Base-by-base conservation (phyloP, 805 yeast species). In the Wickerhamiella hasegawae region DNA sequence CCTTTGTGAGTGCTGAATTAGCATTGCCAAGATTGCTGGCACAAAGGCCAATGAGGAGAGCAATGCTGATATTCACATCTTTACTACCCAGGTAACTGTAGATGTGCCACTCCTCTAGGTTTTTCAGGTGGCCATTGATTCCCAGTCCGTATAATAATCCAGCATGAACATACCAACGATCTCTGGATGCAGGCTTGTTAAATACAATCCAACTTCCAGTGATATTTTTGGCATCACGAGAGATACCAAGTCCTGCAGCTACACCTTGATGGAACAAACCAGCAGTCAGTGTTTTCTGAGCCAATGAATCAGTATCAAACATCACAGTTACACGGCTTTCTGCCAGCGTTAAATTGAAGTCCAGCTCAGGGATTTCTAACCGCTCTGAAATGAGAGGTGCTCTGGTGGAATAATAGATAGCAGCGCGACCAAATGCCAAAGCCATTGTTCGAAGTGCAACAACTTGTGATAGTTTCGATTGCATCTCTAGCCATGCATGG, bases 81-180 rank as follows among this genome's bases (percentile, higher is more conserved):
- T 90, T 85, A 1, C 94, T 93, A 0, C 94, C 93, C 35, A 90
- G 59, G 45, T 83, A 84, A 49, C 87, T 85, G 53, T 83, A 90
- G 21, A 87, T 79, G 51, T 85, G 95, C 96, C 97, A 90, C 53
- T 90, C 95, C 48, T 87, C 97, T 18, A 90, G 58, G 28, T 66
- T 65, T 38, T 69, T 73, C 46, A 90, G 58, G 51, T 85, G 94
- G 0, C 97, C 97, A 55, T 82, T 82, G 21, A 90, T 59, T 0
- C 99, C 99, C 18, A 90, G 60, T 0, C 96, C 98, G 15, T 83
- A 57, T n/a, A 90, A 56, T 45, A 90, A 84, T 0, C 99, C 99
- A 17, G 95, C 96, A 60, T 85, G 95, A 41, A 81, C 85, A 0
- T 94, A 69, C 45, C 71, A 73, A 15, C 20, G 15, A 5, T 10